phyloP scores from a whole-genome alignment of 2,329 filamentous ascomycete species.

The Colletotrichum endophyticum region DNA sequence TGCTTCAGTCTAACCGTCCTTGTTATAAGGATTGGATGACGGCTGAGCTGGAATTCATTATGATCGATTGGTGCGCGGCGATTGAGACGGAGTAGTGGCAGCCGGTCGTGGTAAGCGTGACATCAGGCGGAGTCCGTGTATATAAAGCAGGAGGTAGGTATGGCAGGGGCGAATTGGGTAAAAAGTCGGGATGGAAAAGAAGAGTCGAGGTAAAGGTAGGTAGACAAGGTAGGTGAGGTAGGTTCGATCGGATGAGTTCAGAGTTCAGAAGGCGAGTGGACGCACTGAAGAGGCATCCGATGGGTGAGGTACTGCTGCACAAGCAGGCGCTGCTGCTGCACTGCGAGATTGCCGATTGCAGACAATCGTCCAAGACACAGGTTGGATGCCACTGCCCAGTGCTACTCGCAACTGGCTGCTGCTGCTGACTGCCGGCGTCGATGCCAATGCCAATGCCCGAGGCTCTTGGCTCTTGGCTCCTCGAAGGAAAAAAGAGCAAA shows the following conservation, averaged over 20 bases:
- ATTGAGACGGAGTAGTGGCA: background rate
- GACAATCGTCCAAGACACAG: background rate
- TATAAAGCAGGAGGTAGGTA: background rate
- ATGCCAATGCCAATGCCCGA: background rate
- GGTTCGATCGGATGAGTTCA: constrained; percentile 2
- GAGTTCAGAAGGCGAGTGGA: background rate
- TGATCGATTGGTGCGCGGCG: constrained; percentile 10
- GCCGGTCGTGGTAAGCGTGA: background rate
- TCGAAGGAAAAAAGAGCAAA: background rate
- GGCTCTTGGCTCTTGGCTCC: constrained; percentile 2
- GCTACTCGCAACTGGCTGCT: background rate
- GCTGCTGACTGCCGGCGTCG: constrained; percentile 5
- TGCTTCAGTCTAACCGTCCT: constrained; percentile 18
- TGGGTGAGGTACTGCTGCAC: background rate
- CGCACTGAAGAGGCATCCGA: background rate
- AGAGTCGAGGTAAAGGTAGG: background rate
- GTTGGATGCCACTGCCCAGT: background rate
- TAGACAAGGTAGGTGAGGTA: background rate
- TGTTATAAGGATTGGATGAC: constrained; percentile 17
- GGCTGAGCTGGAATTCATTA: constrained; percentile 16
- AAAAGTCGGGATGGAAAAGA: background rate
- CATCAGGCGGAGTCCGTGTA: background rate
- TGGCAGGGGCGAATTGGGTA: background rate
- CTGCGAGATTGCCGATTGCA: background rate
- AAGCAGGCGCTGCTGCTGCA: background rate